Evolutionary conservation across 148 eudicot genomes (phyloP).

Genomic region (Nepenthes gracilis): DNA sequence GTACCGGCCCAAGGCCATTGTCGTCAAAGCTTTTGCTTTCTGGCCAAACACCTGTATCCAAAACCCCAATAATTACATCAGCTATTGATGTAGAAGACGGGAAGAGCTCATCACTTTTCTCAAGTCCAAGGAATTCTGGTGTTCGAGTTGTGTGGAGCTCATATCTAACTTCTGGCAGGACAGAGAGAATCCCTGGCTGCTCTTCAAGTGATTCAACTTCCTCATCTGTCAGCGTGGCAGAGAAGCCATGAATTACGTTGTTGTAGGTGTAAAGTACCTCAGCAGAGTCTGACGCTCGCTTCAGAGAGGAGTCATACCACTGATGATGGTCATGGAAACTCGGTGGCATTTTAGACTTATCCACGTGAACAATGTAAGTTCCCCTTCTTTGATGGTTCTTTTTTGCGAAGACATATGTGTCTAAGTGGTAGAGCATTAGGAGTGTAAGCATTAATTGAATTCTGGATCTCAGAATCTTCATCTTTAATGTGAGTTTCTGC

Average conservation of each 20-base stretch:
- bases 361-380: slow-evolving; percentile 86
- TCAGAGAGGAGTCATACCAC: slow-evolving; percentile 64
- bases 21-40: slow-evolving; percentile 62
- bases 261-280: slow-evolving; percentile 55
- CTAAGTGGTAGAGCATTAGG: slow-evolving; percentile 15
- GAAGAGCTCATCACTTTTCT: slow-evolving; percentile 12
- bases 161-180: slow-evolving; percentile 42
- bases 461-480: slow-evolving; percentile 25
- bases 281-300: slow-evolving; percentile 37
- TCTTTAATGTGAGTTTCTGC: slow-evolving; percentile 3
- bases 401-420: slow-evolving; percentile 14
- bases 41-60: slow-evolving; percentile 92
- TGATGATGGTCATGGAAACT: slow-evolving; percentile 37
- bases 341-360: slow-evolving; percentile 50
- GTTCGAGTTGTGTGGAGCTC: slow-evolving; percentile 81
- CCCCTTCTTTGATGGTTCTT: slow-evolving; percentile 17
- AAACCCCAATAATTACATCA: slow-evolving; percentile 53
- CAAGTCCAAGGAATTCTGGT: slow-evolving; percentile 68
- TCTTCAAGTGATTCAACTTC: slow-evolving; percentile 39
- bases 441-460: slow-evolving; percentile 18
- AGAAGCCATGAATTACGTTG: slow-evolving; percentile 62
- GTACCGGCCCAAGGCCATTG: slow-evolving; percentile 57
- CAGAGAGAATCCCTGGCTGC: slow-evolving; percentile 44
- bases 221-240: slow-evolving; percentile 44
- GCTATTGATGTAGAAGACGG: slow-evolving; percentile 30